Conservation (phyloP, 2,329 filamentous ascomycete genomes). For the Colletotrichum simmondsii region DNA sequence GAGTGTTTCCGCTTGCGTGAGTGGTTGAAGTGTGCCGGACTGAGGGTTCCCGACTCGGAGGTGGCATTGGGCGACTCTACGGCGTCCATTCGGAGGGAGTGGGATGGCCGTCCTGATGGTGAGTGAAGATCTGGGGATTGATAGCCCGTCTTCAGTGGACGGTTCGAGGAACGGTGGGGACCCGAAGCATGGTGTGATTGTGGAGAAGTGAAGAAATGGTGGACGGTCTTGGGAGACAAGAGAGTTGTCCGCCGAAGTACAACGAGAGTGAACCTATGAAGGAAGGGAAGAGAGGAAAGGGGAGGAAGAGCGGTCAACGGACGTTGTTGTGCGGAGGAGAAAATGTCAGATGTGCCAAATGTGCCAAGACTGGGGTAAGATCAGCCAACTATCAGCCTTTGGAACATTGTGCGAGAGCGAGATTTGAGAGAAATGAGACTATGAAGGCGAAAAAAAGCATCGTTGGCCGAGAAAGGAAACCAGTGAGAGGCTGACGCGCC, state of each 20-base stretch:
- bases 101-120: no score
- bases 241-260: background rate
- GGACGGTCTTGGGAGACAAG: background rate
- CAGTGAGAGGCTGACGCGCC: background rate
- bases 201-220: background rate
- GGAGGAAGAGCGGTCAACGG: background rate
- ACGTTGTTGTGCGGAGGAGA: background rate
- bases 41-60: conserved; percentile 39
- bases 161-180: conserved; percentile 10
- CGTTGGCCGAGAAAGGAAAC: background rate
- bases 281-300: no score
- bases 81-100: conserved; percentile 39
- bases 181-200: conserved; percentile 20
- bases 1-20: conserved; percentile 46
- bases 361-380: background rate
- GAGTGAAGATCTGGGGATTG: background rate
- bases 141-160: conserved; percentile 20
- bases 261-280: background rate
- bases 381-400: background rate
- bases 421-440: background rate
- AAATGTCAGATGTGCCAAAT: background rate
- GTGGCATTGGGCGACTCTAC: conserved; percentile 42
- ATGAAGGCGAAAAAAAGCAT: background rate
- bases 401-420: background rate
- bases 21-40: conserved; percentile 35